Evolutionary conservation across 2,329 filamentous ascomycete species (phyloP).

Genomic region (Colletotrichum lini): DNA sequence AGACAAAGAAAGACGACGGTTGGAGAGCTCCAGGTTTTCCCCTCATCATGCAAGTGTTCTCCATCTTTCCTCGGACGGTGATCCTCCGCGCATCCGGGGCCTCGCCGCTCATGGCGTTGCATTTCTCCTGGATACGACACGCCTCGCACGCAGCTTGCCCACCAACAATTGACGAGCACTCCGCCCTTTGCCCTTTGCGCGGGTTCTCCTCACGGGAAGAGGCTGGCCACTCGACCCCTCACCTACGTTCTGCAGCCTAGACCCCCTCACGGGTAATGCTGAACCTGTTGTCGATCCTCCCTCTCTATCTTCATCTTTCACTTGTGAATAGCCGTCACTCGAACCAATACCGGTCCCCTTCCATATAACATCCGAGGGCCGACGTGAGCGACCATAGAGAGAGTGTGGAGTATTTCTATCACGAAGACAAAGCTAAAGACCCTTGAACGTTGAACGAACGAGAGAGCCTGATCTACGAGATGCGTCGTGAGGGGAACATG

Average conservation of each 20-base stretch:
- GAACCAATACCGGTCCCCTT: background rate
- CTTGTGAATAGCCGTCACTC: background rate
- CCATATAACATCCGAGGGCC: background rate
- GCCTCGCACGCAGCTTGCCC: background rate
- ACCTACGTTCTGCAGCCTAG: background rate
- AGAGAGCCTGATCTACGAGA: background rate
- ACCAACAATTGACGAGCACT: slow-evolving; percentile 32
- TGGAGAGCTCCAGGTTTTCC: background rate
- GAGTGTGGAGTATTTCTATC: background rate
- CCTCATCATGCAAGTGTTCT: slow-evolving; percentile 15
- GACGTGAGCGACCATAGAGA: background rate
- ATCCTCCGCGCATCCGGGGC: slow-evolving; percentile 28
- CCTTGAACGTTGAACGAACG: background rate
- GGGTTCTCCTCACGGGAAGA: slow-evolving; percentile 11
- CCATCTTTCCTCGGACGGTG: slow-evolving; percentile 32
- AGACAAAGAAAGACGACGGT: background rate
- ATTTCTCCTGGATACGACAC: slow-evolving; percentile 24
- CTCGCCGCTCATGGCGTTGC: slow-evolving; percentile 19
- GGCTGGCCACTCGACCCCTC: background rate
- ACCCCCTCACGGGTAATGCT: background rate
- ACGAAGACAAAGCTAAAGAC: background rate
- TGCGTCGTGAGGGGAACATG: slow-evolving; percentile 10
- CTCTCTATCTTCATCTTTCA: too few species aligned
- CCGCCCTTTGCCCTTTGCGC: background rate
- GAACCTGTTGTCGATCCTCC: background rate